Percentiles rank a stretch among this genome's conserved stretches.
Conservation (phyloP, 176 grass and related monocot genomes). For the Carex scoparia region DNA sequence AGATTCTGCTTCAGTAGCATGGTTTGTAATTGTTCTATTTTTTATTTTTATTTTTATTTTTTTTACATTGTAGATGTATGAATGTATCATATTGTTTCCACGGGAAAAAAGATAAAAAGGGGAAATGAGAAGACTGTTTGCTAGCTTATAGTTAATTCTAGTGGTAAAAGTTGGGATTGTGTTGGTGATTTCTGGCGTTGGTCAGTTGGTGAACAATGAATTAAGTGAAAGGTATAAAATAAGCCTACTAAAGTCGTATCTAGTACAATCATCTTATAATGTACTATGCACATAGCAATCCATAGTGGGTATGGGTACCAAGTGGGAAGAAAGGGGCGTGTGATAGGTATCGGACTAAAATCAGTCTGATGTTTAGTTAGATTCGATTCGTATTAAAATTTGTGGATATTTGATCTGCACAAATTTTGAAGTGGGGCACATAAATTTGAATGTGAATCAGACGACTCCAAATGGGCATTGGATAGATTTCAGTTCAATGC, state of each 20-base stretch:
- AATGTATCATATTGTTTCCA: slow-evolving; percentile 16
- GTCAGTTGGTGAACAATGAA: neutral
- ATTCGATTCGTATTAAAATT: no score
- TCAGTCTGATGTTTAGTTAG: no score
- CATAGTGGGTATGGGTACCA: neutral
- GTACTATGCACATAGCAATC: no score
- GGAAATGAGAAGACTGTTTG: neutral
- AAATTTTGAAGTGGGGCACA: no score
- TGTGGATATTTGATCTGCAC: no score
- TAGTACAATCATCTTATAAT: neutral
- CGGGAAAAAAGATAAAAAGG: neutral
- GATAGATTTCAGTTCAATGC: no score
- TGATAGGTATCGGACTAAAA: no score
- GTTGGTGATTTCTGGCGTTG: neutral
- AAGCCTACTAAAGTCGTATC: neutral
- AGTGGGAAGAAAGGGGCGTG: neutral
- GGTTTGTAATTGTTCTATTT: neutral
- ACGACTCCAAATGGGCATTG: no score
- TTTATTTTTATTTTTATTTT: neutral
- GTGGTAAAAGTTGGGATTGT: neutral
- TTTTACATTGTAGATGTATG: slow-evolving; percentile 11
- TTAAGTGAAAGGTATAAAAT: neutral
- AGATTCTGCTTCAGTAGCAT: neutral
- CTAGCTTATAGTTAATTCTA: neutral
- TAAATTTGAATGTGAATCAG: no score